Conservation (phyloP, 2,329 filamentous ascomycete genomes). For the Ophiostoma novo-ulmi region DNA sequence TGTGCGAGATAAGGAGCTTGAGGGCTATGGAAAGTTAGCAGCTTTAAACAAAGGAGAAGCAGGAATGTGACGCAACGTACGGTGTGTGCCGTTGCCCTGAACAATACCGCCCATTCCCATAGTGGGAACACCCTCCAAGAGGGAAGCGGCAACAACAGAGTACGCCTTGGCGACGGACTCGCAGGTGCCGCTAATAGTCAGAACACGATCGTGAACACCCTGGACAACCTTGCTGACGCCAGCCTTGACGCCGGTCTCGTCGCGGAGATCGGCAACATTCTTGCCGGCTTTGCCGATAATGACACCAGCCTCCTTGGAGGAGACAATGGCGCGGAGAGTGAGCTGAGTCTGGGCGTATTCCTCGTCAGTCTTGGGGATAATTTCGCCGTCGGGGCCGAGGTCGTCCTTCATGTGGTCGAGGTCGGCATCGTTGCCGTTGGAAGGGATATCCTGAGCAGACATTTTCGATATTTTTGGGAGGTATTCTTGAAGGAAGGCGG, state of each 20-base stretch:
- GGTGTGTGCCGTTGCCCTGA: constrained; percentile 83
- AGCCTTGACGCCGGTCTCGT: constrained; percentile 96
- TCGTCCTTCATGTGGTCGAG: constrained; percentile 63
- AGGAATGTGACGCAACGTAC: constrained; percentile 55
- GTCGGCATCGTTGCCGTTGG: constrained; percentile 58
- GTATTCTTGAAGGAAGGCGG: constrained; percentile 19
- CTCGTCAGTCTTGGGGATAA: constrained; percentile 85
- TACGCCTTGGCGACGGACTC: constrained; percentile 89
- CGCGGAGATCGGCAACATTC: constrained; percentile 93
- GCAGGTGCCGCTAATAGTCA: constrained; percentile 88
- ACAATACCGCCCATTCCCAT: constrained; percentile 94
- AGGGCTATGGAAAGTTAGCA: constrained; percentile 57
- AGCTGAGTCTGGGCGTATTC: constrained; percentile 91
- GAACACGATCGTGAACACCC: constrained; percentile 91
- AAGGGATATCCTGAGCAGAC: constrained; percentile 57
- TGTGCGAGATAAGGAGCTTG: constrained; percentile 97
- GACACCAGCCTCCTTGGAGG: constrained; percentile 96
- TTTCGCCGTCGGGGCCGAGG: constrained; percentile 68
- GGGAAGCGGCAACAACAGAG: constrained; percentile 81
- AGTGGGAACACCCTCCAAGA: constrained; percentile 88
- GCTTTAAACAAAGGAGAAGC: neutral
- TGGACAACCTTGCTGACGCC: constrained; percentile 98
- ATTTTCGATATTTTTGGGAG: constrained; percentile 38
- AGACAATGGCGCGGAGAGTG: constrained; percentile 94
- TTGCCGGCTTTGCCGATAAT: constrained; percentile 99